Evolutionary conservation across 2,329 filamentous ascomycete genomes (phyloP), one percentile per base, ranked within the genome.

Genomic region (Nemania serpens): DNA sequence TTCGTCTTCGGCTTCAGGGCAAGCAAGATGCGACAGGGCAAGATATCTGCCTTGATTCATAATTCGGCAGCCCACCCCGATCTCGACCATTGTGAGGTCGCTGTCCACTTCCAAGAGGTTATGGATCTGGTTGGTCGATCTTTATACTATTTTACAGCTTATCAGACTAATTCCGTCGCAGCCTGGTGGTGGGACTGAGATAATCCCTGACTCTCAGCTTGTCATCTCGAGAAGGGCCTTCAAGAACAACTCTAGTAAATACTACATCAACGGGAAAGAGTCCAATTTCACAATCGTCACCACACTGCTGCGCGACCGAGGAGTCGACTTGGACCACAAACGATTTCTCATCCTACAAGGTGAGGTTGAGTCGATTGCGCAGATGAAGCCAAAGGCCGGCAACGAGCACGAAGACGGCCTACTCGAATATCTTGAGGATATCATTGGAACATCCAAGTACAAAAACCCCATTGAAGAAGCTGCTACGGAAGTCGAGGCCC

Each of bases 1-100:
- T 99, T 99, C 72, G 95, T 99, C n/a, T 99, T 99, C 73, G 95
- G 96, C 55, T 99, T 99, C 80, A 89, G 95, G 62, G 95, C 95
- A 43, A 98, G 94, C 82, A 99, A 99, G 79, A 99, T 99, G 95
- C 86, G 95, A 71, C 95, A 99, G 76, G 95, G 95, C 72, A 99
- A 99, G 79, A 93, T 99, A 49, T 99, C 95, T 1, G 95, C 95
- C 3, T 81, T 99, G 50, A 99, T 99, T 68, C 95, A 99, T 79
- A 99, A 98, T 75, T 98, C 95, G 12, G 93, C 93, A 0, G 86
- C 91, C 58, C 87, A 90, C 68, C 93, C 93, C 0, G 85, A 97
- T 69, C 79, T 99, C 18, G 91, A 96, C 49, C 88, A 89, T 72
- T 99, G 95, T 73, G 96, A 99, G 75, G 95, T 99, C 11, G 91